Percentiles rank a stretch among this genome's conserved stretches.
Conservation (phyloP, 331 rosid genomes). For the Quercus tomentella region DNA sequence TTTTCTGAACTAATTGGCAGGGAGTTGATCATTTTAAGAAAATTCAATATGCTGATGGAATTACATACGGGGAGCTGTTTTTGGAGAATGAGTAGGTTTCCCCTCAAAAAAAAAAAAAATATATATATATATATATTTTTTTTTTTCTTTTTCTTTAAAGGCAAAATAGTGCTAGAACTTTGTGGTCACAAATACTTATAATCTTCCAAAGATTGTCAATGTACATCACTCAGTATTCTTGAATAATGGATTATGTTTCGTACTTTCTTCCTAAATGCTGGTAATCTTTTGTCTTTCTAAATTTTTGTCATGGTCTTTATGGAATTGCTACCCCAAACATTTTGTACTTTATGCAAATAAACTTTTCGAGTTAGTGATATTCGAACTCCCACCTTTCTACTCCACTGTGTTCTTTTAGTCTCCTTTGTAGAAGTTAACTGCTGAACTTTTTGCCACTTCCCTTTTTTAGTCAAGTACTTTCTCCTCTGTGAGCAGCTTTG, state of each 20-base stretch:
- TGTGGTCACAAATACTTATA: background rate
- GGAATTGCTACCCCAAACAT: background rate
- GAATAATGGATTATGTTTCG: background rate
- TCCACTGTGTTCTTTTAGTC: background rate
- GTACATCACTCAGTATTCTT: background rate
- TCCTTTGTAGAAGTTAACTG: background rate
- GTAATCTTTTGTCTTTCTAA: background rate
- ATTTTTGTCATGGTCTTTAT: background rate
- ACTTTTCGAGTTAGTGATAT: background rate
- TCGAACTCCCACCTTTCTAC: background rate
- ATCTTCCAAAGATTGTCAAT: background rate
- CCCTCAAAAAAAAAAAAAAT: background rate
- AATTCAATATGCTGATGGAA: slow-evolving; percentile 89
- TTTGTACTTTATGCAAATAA: background rate
- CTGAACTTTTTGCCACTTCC: background rate
- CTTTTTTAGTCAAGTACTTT: background rate
- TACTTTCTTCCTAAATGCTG: background rate
- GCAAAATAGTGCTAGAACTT: slow-evolving; percentile 10
- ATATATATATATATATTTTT: too few relatives aligned
- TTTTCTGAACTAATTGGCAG: slow-evolving; percentile 43
- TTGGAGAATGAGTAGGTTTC: slow-evolving; percentile 81
- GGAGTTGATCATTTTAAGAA: slow-evolving; percentile 98
- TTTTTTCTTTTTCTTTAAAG: background rate
- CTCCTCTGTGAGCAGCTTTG: background rate
- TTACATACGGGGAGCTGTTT: slow-evolving; percentile 94